Base-by-base conservation (phyloP, 208 protist species). In the Acanthamoeba quina region DNA sequence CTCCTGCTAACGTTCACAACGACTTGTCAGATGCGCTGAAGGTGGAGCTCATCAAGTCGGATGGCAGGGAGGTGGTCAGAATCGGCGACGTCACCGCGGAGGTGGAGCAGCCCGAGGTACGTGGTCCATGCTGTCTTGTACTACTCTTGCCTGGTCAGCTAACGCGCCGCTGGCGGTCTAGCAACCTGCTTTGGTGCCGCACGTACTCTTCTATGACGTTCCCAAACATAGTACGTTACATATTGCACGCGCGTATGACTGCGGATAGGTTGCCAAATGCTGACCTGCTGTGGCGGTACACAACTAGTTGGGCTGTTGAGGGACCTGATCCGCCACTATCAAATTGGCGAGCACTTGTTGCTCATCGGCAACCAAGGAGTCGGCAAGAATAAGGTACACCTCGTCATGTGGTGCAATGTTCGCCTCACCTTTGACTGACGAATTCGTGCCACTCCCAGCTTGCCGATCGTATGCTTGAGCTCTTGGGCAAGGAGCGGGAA, bases 361-460 rank as follows among this genome's bases (percentile, higher is more conserved):
- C 97, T 99, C 41, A 98, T 99, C 44, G 98, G 98, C 76, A 99
- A 98, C 90, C 99, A 99, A 90, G 97, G 98, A 31, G 98, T 99
- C 41, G 99, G 99, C 47, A 99, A 99, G 96, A 99, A 99, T 96
- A 99, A 99, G 95, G 96, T 99, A 97, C 26, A 11, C 24, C 24
- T 5, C 58, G 3, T 15, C 7, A 49, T 92, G 26, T 92, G 0
- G 10, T 19, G 15, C 11, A 10, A 56, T 56, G 52, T 56, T 15
- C 13, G 15, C 21, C n/a, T 68, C n/a, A 5, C 68, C 21, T n/a
- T 76, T 41, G 9, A 10, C 31, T 47, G 7, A 34, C 19, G 4
- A 13, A 19, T 19, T 6, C 29, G 31, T 68, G 11, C 31, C 31
- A 13, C 15, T 3, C 31, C n/a, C 76, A 89, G 92, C 54, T 95